These are phyloP conservation scores for Pseudonitzschia delicatissima DNA, from an alignment of 108 stramenopile genomes.

Conservation along the genomic window DNA sequence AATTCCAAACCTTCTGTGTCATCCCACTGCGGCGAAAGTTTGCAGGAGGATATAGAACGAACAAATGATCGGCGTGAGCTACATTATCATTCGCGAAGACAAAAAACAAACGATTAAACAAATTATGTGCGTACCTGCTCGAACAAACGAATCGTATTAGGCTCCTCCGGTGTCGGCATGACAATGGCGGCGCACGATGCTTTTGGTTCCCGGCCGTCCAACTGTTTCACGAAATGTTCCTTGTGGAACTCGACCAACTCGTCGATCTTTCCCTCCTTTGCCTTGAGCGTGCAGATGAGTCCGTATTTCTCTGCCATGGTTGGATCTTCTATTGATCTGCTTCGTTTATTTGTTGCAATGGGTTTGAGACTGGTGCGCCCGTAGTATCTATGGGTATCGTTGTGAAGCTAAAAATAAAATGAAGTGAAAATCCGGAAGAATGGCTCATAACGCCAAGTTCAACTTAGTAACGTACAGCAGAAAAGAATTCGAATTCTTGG, in stretches of 20 bases:
- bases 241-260: not conserved
- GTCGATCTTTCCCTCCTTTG: not conserved
- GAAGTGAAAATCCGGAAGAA: too few species aligned
- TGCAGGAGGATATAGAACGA: not conserved
- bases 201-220: not conserved
- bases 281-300: not conserved
- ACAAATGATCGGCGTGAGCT: not conserved
- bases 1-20: not conserved
- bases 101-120: not conserved
- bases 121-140: not conserved
- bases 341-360: too few species aligned
- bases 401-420: too few species aligned
- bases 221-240: not conserved
- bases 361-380: too few species aligned
- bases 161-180: not conserved
- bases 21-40: not conserved
- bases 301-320: not conserved
- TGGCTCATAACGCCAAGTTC: too few species aligned
- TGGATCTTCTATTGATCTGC: too few species aligned
- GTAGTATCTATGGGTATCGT: too few species aligned
- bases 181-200: not conserved
- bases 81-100: not conserved
- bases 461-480: too few species aligned
- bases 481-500: too few species aligned
- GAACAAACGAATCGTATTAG: not conserved